Conservation (phyloP, 768 basidiomycete species). For the Pilatotrama ljubarskyi region DNA sequence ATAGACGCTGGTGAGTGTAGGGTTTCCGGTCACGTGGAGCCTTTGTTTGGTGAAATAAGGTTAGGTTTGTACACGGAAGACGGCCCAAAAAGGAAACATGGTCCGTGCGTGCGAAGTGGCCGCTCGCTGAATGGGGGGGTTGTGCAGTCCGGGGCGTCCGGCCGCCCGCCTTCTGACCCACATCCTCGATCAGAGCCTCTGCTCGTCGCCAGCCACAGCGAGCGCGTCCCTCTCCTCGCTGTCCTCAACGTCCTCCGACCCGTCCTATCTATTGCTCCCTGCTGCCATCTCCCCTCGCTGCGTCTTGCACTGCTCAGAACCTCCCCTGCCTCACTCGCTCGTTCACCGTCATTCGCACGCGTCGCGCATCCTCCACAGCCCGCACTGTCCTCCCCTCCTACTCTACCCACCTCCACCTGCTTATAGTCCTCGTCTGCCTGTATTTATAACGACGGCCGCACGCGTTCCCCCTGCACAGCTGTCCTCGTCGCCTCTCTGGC, state of each 20-base stretch:
- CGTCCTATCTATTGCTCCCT: slow-evolving; percentile 32
- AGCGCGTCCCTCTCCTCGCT: slow-evolving; percentile 42
- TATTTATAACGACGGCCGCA: slow-evolving; percentile 44
- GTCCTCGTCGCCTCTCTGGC: slow-evolving; percentile 35
- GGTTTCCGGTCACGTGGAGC: slow-evolving; percentile 31
- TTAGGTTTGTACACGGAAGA: slow-evolving; percentile 29
- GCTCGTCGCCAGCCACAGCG: slow-evolving; percentile 47
- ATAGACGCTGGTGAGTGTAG: slow-evolving; percentile 16
- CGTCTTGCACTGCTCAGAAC: slow-evolving; percentile 22
- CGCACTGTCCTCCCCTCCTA: slow-evolving; percentile 32
- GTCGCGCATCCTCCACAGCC: slow-evolving; percentile 36
- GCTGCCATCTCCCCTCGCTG: slow-evolving; percentile 26
- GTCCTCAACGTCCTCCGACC: slow-evolving; percentile 39
- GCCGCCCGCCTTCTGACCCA: slow-evolving; percentile 31
- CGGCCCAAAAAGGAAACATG: slow-evolving; percentile 24
- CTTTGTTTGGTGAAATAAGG: slow-evolving; percentile 33
- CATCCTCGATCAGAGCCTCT: slow-evolving; percentile 46
- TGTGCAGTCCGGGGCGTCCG: slow-evolving; percentile 37
- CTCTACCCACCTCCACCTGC: slow-evolving; percentile 33
- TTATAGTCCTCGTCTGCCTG: slow-evolving; percentile 37
- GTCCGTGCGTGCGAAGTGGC: slow-evolving; percentile 45
- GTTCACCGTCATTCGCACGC: slow-evolving; percentile 37
- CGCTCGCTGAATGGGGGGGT: slow-evolving; percentile 38
- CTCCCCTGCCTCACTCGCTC: slow-evolving; percentile 14
- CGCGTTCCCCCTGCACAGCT: slow-evolving; percentile 37